Evolutionary conservation across 306 rosid genomes (phyloP), one percentile per base, ranked within the genome.

Genomic region (Comarum palustre): DNA sequence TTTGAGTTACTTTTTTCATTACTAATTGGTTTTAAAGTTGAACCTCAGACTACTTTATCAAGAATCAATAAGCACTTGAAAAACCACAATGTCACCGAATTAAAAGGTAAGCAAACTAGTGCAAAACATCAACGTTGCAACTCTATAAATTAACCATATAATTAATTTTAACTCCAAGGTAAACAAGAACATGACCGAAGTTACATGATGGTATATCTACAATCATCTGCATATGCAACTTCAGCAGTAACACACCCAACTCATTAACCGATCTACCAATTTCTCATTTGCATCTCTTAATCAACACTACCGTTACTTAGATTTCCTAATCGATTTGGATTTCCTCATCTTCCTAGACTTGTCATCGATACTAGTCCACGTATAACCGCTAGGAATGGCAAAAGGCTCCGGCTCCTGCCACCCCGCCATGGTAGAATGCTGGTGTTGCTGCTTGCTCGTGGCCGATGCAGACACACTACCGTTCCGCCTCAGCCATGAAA

Each of bases 311-410:
- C 25, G 31, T 72, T 72, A 86, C 85, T 86, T 93, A 42, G 92
- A 80, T 78, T 70, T 94, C 81, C 87, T 86, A 20, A 77, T 34
- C 39, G 98, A 84, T 81, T 88, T 94, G 6, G 96, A 89, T 73
- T 83, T 87, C 73, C 83, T 94, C 87, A 88, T 42, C 77, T 87
- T 94, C 57, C 74, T 38, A 61, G 88, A 86, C 61, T 82, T 87
- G 25, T 89, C 92, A 62, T 89, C 92, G 1, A 72, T 79, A 57
- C 83, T 87, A 6, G 85, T 82, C 98, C 97, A 91, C 19, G 86
- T 65, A 68, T 91, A 94, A 43, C 94, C 92, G 12, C 77, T 81
- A 8, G 98, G 98, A 80, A 94, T 94, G 1, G 87, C 91, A 69
- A 94, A 94, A 54, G 98, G 98, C 47, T 94, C 98, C 6, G 79